These are phyloP conservation scores for Globisporangium cystogenes DNA, from an alignment of 352 stramenopile species.

Conservation along the genomic window DNA sequence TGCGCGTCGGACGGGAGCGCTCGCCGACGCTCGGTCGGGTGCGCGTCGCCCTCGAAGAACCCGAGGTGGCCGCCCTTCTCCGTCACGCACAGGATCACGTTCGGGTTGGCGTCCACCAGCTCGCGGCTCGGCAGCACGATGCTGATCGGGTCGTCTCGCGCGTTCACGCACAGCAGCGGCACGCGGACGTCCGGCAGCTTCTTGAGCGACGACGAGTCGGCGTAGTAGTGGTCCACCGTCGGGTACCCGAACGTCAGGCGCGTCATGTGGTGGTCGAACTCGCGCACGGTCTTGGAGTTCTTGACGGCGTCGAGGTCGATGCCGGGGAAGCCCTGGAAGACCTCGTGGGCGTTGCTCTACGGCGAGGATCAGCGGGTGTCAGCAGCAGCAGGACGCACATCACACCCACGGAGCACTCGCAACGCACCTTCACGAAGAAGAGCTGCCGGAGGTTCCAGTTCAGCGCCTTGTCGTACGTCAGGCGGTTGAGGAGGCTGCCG, in stretches of 20 bases:
- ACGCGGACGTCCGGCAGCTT: constrained; percentile 30
- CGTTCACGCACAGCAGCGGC: constrained; percentile 61
- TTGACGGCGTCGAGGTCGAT: constrained; percentile 39
- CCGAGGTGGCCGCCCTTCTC: constrained; percentile 58
- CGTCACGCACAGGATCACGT: constrained; percentile 64
- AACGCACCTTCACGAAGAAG: constrained; percentile 49
- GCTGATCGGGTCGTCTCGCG: constrained; percentile 58
- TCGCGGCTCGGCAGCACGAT: constrained; percentile 24
- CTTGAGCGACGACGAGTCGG: constrained; percentile 38
- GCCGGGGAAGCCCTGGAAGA: constrained; percentile 35
- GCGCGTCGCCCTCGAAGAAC: constrained; percentile 40
- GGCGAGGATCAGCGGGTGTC: too few species aligned
- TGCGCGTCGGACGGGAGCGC: too few species aligned
- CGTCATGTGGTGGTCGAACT: constrained; percentile 67
- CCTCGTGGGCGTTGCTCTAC: constrained; percentile 39
- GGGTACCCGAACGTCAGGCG: constrained; percentile 51
- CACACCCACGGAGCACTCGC: too few species aligned
- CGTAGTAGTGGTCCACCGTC: constrained; percentile 57
- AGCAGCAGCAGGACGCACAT: too few species aligned
- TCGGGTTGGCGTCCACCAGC: constrained; percentile 35
- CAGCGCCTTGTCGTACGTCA: constrained; percentile 58
- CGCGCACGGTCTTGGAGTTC: constrained; percentile 26
- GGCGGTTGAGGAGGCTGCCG: constrained; percentile 40
- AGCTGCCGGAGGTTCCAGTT: constrained; percentile 51
- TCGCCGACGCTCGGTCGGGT: not conserved